A percentile compares a stretch with the other conserved stretches of the same genome.
phyloP scores from a whole-genome alignment of 2,329 filamentous ascomycete genomes.

The Monascus ruber region DNA sequence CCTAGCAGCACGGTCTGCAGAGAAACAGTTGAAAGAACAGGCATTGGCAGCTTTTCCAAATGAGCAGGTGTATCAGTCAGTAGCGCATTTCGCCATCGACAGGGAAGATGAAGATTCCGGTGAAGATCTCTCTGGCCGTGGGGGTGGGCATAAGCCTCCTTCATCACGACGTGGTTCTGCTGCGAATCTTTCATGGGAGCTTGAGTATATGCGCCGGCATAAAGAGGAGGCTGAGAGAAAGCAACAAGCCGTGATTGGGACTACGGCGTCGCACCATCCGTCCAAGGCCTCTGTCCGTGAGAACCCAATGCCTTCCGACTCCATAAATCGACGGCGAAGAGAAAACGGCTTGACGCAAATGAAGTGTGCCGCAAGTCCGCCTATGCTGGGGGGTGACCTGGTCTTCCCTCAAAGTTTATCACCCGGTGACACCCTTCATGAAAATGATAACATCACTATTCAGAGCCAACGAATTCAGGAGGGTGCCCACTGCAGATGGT shows the following conservation, averaged over 20 bases:
- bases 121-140: constrained; percentile 13
- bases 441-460: constrained; percentile 56
- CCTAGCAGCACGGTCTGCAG: constrained; percentile 66
- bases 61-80: constrained; percentile 34
- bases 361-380: constrained; percentile 55
- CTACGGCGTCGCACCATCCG: constrained; percentile 21
- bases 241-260: constrained; percentile 20
- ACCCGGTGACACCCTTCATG: constrained; percentile 73
- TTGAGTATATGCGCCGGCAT: constrained; percentile 70
- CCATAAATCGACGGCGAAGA: constrained; percentile 11
- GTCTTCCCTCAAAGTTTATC: constrained; percentile 71
- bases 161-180: constrained; percentile 33
- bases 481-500: constrained; percentile 42
- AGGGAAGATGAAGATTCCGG: constrained; percentile 26
- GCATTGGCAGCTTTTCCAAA: constrained; percentile 39
- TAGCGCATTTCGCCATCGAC: constrained; percentile 38
- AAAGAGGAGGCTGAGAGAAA: constrained; percentile 51
- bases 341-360: constrained; percentile 37
- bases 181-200: constrained; percentile 53
- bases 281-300: constrained; percentile 2
- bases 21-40: constrained; percentile 64
- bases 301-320: neutral
- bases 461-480: constrained; percentile 39
- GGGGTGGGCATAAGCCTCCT: constrained; percentile 15
- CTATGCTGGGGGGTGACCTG: constrained; percentile 78